Evolutionary conservation across 345 rosid species (phyloP), one percentile per base, ranked within the genome.

Genomic region (Turnera subulata): DNA sequence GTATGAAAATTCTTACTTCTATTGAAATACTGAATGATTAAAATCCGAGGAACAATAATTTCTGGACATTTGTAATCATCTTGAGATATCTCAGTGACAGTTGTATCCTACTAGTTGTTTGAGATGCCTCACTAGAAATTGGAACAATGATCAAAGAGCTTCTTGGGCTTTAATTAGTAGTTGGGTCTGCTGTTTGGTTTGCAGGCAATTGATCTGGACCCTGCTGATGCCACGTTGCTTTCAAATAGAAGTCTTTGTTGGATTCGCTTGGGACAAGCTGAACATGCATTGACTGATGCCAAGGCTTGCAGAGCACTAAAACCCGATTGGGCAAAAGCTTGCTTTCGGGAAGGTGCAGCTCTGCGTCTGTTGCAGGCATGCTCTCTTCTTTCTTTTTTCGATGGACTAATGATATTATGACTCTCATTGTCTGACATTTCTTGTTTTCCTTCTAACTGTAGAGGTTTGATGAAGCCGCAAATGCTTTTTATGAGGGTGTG

Each of bases 281-380:
- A 86, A 25, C 85, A 79, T n/a, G 95, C 98, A 10, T 74, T 89
- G 55, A 69, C 80, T 7, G 98, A 92, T 79, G 96, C 88, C 29
- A 82, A 68, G 80, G 75, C 73, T 21, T 92, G 93, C 62, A 80
- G 84, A 78, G 79, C 69, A 70, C 62, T 86, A 48, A 82, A 74
- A 70, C 88, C 93, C 0, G 85, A 86, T 56, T 89, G 96, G 96
- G 65, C 93, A 33, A 88, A 92, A 78, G 95, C 78, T 46, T 92
- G 95, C 72, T 92, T 78, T 66, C 78, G 95, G 62, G 98, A 89
- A 81, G 98, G 98, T 11, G 87, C 93, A 61, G 95, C 98, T 68
- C 79, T 92, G 59, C 84, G 81, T 6, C 70, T 82, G 49, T 74
- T 83, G 68, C 80, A 83, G 93, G 92, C 63, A 73, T 65, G 63